Conservation (phyloP, 2,329 filamentous ascomycete species). For the Balansia obtecta region DNA sequence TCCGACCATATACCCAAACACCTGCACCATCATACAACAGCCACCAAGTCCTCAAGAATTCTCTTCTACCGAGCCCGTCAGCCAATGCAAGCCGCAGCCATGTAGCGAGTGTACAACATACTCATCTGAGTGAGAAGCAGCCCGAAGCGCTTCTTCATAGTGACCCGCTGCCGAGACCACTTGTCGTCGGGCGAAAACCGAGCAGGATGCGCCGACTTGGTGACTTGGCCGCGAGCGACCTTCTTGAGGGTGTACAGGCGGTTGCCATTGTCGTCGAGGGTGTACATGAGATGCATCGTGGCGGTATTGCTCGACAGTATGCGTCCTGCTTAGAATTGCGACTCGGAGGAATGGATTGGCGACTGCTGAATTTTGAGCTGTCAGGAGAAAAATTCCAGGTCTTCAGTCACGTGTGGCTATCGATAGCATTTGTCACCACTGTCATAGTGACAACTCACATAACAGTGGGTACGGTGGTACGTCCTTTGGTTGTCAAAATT, state of each 20-base stretch:
- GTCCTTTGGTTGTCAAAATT: not conserved
- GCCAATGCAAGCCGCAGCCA: not conserved
- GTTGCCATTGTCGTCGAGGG: conserved; percentile 68
- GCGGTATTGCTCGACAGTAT: not conserved
- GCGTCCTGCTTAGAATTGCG: not conserved
- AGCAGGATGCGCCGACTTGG: conserved; percentile 91
- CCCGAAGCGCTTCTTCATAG: conserved; percentile 85
- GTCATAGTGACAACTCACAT: no score
- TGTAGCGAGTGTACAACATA: conserved; percentile 19
- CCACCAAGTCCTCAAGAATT: not conserved
- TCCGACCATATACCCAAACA: no score
- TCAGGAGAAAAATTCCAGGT: conserved; percentile 3
- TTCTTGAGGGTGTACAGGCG: conserved; percentile 95
- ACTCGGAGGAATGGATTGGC: not conserved
- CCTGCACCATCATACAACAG: no score
- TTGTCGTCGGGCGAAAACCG: conserved; percentile 98
- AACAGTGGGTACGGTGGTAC: no score
- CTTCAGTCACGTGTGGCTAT: conserved; percentile 12
- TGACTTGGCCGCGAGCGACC: conserved; percentile 69
- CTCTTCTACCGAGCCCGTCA: not conserved
- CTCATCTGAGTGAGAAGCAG: conserved; percentile 73
- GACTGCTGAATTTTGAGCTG: no score
- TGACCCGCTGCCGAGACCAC: conserved; percentile 92
- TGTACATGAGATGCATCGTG: conserved; percentile 63
- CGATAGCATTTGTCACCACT: not conserved